Evolutionary conservation across 2,329 filamentous ascomycete species (phyloP).

Genomic region (Allantophomopsis lycopodina): DNA sequence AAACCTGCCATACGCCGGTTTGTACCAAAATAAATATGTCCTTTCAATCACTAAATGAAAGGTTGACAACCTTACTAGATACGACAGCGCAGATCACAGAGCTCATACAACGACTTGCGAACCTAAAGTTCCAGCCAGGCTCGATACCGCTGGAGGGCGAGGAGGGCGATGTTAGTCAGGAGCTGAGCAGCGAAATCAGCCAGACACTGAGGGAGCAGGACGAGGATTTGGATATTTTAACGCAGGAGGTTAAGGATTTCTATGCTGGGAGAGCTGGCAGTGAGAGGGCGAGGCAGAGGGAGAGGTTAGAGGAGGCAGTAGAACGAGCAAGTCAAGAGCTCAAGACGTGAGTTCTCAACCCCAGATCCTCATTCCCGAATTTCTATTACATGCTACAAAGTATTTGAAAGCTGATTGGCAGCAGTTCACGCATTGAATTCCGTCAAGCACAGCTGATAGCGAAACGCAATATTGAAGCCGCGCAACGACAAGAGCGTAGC

Average conservation of each 20-base stretch:
- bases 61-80: conserved; percentile 45
- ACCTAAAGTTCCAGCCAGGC: conserved; percentile 43
- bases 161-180: conserved; percentile 41
- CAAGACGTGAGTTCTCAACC: conserved; percentile 37
- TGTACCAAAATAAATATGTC: conserved; percentile 30
- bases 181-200: conserved; percentile 71
- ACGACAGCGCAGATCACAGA: conserved; percentile 41
- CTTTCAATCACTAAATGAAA: conserved; percentile 46
- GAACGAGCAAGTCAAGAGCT: conserved; percentile 58
- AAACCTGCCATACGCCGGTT: too few species aligned
- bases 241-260: conserved; percentile 65
- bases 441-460: conserved; percentile 71
- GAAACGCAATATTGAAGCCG: conserved; percentile 58
- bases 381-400: conserved; percentile 1
- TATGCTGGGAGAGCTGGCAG: conserved; percentile 34
- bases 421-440: conserved; percentile 28
- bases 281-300: conserved; percentile 46
- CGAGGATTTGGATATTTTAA: conserved; percentile 70
- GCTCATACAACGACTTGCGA: conserved; percentile 44
- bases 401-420: not conserved
- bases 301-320: conserved; percentile 51
- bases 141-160: conserved; percentile 33
- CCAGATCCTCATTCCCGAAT: not conserved
- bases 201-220: conserved; percentile 64
- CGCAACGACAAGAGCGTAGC: conserved; percentile 64